Evolutionary conservation across 2,329 filamentous ascomycete genomes (phyloP).

Genomic region (Tricladium varicosporioides): DNA sequence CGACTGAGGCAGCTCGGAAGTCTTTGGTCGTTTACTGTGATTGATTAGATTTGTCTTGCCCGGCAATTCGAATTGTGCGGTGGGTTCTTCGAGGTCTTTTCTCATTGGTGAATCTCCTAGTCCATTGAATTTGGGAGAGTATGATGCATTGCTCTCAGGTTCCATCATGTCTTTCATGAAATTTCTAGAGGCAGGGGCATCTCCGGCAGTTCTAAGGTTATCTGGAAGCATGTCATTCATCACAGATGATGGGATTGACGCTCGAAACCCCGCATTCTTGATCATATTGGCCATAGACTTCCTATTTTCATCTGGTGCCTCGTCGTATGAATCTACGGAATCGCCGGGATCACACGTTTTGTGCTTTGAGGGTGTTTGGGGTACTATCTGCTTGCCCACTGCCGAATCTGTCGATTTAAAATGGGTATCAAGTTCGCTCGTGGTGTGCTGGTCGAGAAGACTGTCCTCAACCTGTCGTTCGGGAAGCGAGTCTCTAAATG

Average conservation of each 20-base stretch:
- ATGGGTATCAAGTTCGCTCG: neutral
- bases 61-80: too few relatives aligned
- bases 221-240: constrained; percentile 28
- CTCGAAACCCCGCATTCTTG: constrained; percentile 47
- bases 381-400: neutral
- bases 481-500: neutral
- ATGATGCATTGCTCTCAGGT: constrained; percentile 16
- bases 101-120: constrained; percentile 30
- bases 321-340: constrained; percentile 28
- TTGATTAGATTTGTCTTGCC: neutral
- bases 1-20: constrained; percentile 17
- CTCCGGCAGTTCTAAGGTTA: constrained; percentile 25
- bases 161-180: constrained; percentile 25
- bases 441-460: neutral
- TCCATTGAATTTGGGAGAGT: constrained; percentile 34
- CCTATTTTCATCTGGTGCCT: constrained; percentile 26
- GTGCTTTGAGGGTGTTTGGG: neutral
- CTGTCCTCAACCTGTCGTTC: neutral
- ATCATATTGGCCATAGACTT: constrained; percentile 45
- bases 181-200: constrained; percentile 23
- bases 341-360: neutral
- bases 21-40: constrained; percentile 3
- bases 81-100: neutral
- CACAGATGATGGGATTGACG: constrained; percentile 42
- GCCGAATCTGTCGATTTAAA: neutral